Evolutionary conservation across 768 basidiomycete genomes (phyloP).

Genomic region (Tricholoma terreum): DNA sequence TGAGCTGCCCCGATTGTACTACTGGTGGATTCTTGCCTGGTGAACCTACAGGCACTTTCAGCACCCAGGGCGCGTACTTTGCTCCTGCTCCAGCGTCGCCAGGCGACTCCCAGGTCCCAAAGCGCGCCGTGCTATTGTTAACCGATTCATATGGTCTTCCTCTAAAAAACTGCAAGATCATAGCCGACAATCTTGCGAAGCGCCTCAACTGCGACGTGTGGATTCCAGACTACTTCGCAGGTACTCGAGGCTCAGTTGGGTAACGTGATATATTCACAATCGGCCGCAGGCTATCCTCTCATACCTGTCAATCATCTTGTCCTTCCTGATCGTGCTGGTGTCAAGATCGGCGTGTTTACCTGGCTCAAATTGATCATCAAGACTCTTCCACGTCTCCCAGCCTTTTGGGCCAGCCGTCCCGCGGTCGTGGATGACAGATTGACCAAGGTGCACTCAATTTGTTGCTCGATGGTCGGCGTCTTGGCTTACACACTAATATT

Average conservation of each 20-base stretch:
- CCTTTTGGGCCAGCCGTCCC: conserved; percentile 29
- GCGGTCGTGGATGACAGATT: conserved; percentile 28
- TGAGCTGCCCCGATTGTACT: conserved; percentile 42
- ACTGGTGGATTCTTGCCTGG: conserved; percentile 43
- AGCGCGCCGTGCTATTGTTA: conserved; percentile 42
- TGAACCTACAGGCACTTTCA: conserved; percentile 39
- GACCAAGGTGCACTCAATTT: conserved; percentile 11
- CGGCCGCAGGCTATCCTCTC: conserved; percentile 28
- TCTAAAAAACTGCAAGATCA: conserved; percentile 48
- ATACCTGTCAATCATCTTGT: conserved; percentile 21
- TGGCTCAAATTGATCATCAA: conserved; percentile 28
- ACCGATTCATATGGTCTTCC: conserved; percentile 55
- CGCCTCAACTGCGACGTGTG: conserved; percentile 51
- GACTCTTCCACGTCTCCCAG: conserved; percentile 28
- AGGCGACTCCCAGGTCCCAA: conserved; percentile 13
- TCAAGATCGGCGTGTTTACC: conserved; percentile 27
- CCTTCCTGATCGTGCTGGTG: conserved; percentile 32
- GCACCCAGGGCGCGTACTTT: conserved; percentile 42
- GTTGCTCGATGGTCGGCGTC: neutral
- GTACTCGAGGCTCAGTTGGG: conserved; percentile 16
- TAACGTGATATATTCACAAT: neutral
- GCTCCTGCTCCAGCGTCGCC: conserved; percentile 29
- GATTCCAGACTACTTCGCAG: conserved; percentile 54
- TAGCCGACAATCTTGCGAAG: conserved; percentile 47
- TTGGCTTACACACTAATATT: neutral